These are phyloP conservation scores for Sparassis latifolia DNA, from an alignment of 1,284 basidiomycete species.

Conservation along the genomic window DNA sequence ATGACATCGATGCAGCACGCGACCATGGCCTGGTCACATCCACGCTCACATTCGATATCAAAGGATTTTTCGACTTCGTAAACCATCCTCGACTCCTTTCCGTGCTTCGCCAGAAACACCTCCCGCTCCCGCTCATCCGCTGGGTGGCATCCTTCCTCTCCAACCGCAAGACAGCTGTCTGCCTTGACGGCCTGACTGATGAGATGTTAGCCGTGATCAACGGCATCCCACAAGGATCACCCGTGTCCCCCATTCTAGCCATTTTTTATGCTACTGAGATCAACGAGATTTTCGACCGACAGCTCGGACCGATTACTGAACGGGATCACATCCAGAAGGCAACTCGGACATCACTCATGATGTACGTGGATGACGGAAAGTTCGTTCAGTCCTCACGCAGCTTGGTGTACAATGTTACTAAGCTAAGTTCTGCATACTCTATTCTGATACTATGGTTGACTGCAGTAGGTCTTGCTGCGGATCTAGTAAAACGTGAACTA, in stretches of 20 bases:
- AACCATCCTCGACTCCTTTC: constrained; percentile 1
- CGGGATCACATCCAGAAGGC: not conserved
- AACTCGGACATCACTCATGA: not conserved
- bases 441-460: not conserved
- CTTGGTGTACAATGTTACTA: constrained; percentile 2
- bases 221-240: constrained; percentile 5
- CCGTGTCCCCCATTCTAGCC: constrained; percentile 4
- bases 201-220: constrained; percentile 1
- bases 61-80: constrained; percentile 8
- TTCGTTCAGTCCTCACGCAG: not conserved
- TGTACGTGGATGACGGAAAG: constrained; percentile 8
- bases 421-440: not conserved
- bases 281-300: constrained; percentile 1
- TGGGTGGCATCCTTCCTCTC: constrained; percentile 6
- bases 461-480: not conserved
- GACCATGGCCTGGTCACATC: constrained; percentile 3
- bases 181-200: constrained; percentile 2
- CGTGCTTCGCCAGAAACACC: not conserved
- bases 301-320: not conserved
- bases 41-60: constrained; percentile 6
- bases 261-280: constrained; percentile 4
- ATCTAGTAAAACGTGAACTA: constrained; percentile 3
- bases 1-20: constrained; percentile 4
- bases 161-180: constrained; percentile 1
- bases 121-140: constrained; percentile 2